Conservation (phyloP, 257 asterid species). For the Fraxinus excelsior region DNA sequence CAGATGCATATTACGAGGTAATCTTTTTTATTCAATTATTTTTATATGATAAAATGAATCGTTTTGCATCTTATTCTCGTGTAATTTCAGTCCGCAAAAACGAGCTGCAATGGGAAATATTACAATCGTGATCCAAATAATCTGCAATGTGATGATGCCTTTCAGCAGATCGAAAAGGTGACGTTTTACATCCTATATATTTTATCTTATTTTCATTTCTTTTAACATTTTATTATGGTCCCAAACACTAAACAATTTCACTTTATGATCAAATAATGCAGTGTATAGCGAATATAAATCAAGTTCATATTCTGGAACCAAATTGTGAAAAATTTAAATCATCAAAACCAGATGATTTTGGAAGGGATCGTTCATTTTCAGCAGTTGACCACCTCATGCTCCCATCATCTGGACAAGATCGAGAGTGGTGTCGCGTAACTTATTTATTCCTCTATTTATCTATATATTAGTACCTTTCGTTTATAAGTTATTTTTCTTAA, state of each 20-base stretch:
- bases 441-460: not conserved
- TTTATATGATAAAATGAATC: too few species aligned
- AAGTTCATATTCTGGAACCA: not conserved
- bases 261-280: not conserved
- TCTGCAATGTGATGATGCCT: constrained; percentile 22
- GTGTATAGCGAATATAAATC: not conserved
- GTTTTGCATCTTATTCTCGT: not conserved
- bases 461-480: too few species aligned
- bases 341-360: not conserved
- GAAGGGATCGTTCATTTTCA: too few species aligned
- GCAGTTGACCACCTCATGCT: not conserved
- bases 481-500: not conserved
- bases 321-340: not conserved
- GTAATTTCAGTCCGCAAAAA: too few species aligned
- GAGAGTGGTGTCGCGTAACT: not conserved
- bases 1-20: constrained; percentile 40
- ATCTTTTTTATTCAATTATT: not conserved
- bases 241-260: too few species aligned
- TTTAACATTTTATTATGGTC: not conserved
- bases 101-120: too few species aligned
- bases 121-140: too few species aligned
- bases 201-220: not conserved
- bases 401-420: not conserved
- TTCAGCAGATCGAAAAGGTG: constrained; percentile 21
- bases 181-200: not conserved